phyloP scores from a whole-genome alignment of 352 stramenopile genomes.

The Pythium pyrilobum region DNA sequence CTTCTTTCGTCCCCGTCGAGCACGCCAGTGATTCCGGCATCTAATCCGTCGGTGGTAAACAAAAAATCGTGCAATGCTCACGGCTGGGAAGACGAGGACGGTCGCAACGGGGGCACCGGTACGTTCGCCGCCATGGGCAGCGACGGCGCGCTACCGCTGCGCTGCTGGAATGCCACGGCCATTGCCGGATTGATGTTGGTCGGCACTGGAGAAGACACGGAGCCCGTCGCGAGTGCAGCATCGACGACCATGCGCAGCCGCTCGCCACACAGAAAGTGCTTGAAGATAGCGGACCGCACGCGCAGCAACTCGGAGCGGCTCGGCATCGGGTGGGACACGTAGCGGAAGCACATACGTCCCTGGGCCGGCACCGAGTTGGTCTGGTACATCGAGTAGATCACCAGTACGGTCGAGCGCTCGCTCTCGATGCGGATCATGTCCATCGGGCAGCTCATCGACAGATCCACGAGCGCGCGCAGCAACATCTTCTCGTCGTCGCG shows the following conservation, averaged over 20 bases:
- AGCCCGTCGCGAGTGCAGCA: conserved; percentile 6
- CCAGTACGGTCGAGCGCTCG: conserved; percentile 48
- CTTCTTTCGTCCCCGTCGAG: too few relatives aligned
- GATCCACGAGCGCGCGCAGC: conserved; percentile 51
- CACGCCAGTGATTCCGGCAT: too few relatives aligned
- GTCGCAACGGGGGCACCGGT: background rate
- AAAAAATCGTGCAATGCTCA: too few relatives aligned
- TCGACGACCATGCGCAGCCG: conserved; percentile 25
- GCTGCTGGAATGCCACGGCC: background rate
- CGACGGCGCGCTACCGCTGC: background rate
- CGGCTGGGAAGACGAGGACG: background rate
- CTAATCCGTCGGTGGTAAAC: too few relatives aligned
- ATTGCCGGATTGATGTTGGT: conserved; percentile 18
- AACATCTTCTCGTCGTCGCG: conserved; percentile 59
- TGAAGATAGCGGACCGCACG: conserved; percentile 38
- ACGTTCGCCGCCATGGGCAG: background rate
- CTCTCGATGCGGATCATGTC: conserved; percentile 71
- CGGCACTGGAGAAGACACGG: too few relatives aligned
- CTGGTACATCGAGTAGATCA: conserved; percentile 80
- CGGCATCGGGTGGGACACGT: conserved; percentile 39
- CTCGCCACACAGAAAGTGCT: conserved; percentile 49
- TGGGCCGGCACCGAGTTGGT: conserved; percentile 47
- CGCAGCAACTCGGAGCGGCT: conserved; percentile 39
- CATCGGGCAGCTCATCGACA: conserved; percentile 58
- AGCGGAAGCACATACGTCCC: conserved; percentile 58